A percentile compares a stretch with the other conserved stretches of the same genome.
Conservation (phyloP, 441 rosid genomes). For the Corymbia calophylla region DNA sequence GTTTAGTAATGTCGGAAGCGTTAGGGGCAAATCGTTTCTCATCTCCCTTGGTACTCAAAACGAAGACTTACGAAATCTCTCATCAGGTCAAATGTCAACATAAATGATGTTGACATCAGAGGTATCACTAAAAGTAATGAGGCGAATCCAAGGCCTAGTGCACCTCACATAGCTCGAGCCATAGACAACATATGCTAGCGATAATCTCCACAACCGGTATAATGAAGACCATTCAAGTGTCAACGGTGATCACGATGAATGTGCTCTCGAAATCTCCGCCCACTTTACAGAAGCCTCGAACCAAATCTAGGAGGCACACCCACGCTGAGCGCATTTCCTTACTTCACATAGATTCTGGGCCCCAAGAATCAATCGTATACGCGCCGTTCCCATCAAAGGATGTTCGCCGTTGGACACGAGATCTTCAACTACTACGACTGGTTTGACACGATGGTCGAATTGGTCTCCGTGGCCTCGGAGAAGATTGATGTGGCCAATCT, state of each 20-base stretch:
- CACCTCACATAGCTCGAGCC: background rate
- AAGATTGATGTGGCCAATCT: background rate
- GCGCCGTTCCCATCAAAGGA: background rate
- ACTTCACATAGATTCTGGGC: no score
- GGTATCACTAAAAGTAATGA: background rate
- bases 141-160: background rate
- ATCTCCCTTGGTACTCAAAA: background rate
- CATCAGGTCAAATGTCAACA: background rate
- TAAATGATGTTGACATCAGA: background rate
- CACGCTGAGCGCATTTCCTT: no score
- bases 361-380: no score
- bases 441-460: no score
- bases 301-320: no score
- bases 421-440: background rate
- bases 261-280: no score
- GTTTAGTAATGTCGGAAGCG: background rate
- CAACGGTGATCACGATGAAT: no score
- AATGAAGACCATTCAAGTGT: background rate
- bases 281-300: no score
- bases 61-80: background rate
- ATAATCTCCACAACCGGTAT: background rate
- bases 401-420: background rate
- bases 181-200: background rate
- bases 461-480: background rate
- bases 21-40: background rate